Percentiles rank a stretch among this genome's conserved stretches.
phyloP scores from a whole-genome alignment of 768 basidiomycete species.

The Hemileccinum rubropunctum region DNA sequence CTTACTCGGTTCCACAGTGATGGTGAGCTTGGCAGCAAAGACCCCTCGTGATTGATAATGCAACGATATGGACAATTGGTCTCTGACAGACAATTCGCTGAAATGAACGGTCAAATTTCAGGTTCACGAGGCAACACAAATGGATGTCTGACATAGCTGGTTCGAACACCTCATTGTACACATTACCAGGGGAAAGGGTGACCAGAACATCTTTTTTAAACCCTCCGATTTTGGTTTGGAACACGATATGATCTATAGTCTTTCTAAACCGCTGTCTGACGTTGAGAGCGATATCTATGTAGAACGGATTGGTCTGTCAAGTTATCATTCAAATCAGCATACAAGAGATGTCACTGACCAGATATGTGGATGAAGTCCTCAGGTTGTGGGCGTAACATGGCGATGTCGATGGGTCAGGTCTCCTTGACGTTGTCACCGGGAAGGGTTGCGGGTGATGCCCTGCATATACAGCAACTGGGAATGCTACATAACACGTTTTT shows the following conservation, averaged over 20 bases:
- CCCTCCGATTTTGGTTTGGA: background rate
- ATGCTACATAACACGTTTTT: no score
- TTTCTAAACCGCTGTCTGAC: background rate
- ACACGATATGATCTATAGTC: background rate
- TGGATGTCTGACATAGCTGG: background rate
- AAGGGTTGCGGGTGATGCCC: no score
- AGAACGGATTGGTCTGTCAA: no score
- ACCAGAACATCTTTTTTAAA: background rate
- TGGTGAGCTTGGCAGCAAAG: background rate
- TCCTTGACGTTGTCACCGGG: no score
- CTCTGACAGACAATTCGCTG: background rate
- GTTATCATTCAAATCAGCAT: no score
- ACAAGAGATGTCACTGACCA: no score
- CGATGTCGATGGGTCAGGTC: no score
- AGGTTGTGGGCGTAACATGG: no score
- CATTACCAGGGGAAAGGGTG: background rate
- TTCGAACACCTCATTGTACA: background rate
- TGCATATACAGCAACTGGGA: no score
- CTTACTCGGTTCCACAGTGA: background rate
- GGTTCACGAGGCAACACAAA: background rate
- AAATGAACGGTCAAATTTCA: background rate
- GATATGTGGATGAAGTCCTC: no score
- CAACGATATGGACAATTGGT: background rate
- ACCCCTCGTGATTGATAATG: background rate
- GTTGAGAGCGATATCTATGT: background rate